A percentile compares a stretch with the other conserved stretches of the same genome.
phyloP scores from a whole-genome alignment of 2,329 filamentous ascomycete genomes.

The Cladosporium phlei region DNA sequence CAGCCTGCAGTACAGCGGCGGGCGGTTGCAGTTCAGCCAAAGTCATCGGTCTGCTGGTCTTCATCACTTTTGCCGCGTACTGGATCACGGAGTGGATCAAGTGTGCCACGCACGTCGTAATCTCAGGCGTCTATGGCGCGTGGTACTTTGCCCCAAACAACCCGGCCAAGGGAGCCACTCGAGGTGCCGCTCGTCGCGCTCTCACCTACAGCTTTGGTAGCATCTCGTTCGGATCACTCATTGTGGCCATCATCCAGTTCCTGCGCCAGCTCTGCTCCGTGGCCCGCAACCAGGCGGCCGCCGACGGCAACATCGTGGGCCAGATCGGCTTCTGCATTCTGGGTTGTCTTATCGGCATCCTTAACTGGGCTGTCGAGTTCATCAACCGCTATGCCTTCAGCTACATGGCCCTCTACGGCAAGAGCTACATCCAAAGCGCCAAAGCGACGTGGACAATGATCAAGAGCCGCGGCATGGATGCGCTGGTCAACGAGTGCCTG shows the following conservation, averaged over 20 bases:
- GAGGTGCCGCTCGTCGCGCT: slow-evolving; percentile 74
- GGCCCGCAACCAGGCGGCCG: slow-evolving; percentile 62
- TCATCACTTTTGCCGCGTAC: slow-evolving; percentile 85
- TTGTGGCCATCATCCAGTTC: slow-evolving; percentile 83
- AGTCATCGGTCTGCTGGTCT: slow-evolving; percentile 79
- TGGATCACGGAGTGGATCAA: slow-evolving; percentile 94
- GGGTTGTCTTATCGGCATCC: slow-evolving; percentile 67
- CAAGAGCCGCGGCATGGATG: slow-evolving; percentile 84
- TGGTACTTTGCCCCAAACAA: slow-evolving; percentile 79
- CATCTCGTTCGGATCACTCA: slow-evolving; percentile 77
- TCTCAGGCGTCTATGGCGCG: slow-evolving; percentile 82
- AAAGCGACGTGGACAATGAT: slow-evolving; percentile 72
- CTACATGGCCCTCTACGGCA: slow-evolving; percentile 89
- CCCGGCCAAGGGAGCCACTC: slow-evolving; percentile 72
- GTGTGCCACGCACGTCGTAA: slow-evolving; percentile 83
- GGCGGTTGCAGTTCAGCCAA: slow-evolving; percentile 65
- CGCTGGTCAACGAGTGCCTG: slow-evolving; percentile 82
- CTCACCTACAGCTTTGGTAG: slow-evolving; percentile 90
- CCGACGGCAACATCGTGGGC: slow-evolving; percentile 64
- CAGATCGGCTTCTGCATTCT: slow-evolving; percentile 67
- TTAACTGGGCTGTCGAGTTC: slow-evolving; percentile 84
- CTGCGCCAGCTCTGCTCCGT: slow-evolving; percentile 76
- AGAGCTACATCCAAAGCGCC: slow-evolving; percentile 76
- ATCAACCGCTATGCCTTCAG: slow-evolving; percentile 66
- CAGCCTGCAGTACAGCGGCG: slow-evolving; percentile 48